A percentile compares a stretch with the other conserved stretches of the same genome.
Conservation (phyloP, 2,329 filamentous ascomycete species). For the Leptographium procerum region DNA sequence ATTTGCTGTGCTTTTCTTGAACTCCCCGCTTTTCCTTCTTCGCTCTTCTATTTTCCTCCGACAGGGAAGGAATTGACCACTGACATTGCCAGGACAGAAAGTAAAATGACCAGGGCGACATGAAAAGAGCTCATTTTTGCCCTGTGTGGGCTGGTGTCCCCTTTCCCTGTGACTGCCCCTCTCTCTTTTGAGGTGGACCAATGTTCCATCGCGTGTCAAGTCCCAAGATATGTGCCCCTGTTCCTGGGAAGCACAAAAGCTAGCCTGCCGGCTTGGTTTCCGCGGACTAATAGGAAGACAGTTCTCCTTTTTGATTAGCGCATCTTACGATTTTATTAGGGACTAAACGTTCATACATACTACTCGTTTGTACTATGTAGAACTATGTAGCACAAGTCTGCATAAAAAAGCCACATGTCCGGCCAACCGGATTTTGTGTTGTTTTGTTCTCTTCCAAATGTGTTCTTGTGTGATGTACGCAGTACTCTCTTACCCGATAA, state of each 20-base stretch:
- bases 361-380: no score
- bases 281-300: background rate
- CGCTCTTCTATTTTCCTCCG: background rate
- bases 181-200: background rate
- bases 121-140: background rate
- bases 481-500: no score
- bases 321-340: no score
- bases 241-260: background rate
- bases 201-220: background rate
- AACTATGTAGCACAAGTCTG: no score
- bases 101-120: background rate
- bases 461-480: no score
- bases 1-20: background rate
- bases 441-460: no score
- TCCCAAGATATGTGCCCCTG: background rate
- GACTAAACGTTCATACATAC: no score
- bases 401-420: no score
- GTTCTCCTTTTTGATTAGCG: background rate
- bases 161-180: background rate
- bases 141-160: background rate
- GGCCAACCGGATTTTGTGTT: no score
- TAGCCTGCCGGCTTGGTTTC: background rate
- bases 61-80: background rate
- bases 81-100: background rate
- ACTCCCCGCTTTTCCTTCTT: background rate